A percentile compares a stretch with the other conserved stretches of the same genome.
Evolutionary conservation across 257 asterid genomes (phyloP).

Genomic region (Petrea volubilis): DNA sequence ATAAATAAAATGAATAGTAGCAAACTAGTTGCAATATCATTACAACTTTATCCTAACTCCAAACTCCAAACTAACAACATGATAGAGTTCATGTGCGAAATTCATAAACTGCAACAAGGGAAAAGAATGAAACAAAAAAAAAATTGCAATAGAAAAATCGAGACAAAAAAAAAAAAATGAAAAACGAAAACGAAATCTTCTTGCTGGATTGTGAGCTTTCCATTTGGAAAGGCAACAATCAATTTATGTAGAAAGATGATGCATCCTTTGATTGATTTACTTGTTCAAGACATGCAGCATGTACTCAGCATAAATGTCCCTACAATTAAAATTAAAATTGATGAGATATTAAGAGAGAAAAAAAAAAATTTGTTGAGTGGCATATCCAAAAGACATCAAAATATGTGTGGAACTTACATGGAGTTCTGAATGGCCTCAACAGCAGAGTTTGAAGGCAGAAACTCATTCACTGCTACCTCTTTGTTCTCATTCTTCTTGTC

Average conservation of each 20-base stretch:
- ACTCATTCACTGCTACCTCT: slow-evolving; percentile 65
- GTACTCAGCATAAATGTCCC: slow-evolving; percentile 90
- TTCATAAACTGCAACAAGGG: not conserved
- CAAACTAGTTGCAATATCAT: too few species aligned
- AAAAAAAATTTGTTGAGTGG: too few species aligned
- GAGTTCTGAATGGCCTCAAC: slow-evolving; percentile 61
- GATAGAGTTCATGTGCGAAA: too few species aligned
- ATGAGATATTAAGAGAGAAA: not conserved
- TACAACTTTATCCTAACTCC: too few species aligned
- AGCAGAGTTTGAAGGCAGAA: slow-evolving; percentile 52
- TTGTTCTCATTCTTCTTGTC: slow-evolving; percentile 83
- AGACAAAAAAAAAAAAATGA: not conserved
- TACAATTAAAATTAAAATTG: slow-evolving; percentile 20
- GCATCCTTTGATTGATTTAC: slow-evolving; percentile 22
- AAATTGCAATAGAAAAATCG: too few species aligned
- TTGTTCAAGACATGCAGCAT: slow-evolving; percentile 62
- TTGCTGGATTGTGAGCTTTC: not conserved
- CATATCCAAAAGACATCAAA: not conserved
- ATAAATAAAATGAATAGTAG: too few species aligned
- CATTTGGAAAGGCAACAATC: not conserved
- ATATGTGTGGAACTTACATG: slow-evolving; percentile 47
- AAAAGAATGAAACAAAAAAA: too few species aligned
- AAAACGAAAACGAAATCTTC: not conserved
- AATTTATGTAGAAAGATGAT: not conserved
- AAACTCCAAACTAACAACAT: too few species aligned